Evolutionary conservation across 2,329 filamentous ascomycete species (phyloP), one percentile per base, ranked within the genome.

Genomic region (Botrytis aclada): DNA sequence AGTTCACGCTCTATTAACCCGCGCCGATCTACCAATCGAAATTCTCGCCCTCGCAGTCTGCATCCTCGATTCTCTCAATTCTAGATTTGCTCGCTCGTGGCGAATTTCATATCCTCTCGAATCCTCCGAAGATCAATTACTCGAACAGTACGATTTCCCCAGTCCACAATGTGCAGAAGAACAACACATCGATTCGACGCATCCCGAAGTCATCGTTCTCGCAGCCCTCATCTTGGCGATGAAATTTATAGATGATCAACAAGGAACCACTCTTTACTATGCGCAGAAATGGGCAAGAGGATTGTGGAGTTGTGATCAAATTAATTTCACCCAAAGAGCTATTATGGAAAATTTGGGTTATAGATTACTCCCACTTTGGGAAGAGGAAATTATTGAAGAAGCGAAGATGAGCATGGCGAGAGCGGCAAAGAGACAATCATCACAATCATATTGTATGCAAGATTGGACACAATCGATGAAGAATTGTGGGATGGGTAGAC

Each of bases 311-410:
- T 85, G 84, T 77, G 84, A 86, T 72, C 89, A 92, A 83, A 84
- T 92, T 77, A 90, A 90, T 76, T 85, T 85, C 67, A 91, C 89
- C 1, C 89, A 92, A 81, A 84, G 87, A 64, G 87, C 85, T 80
- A 86, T 92, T 77, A 87, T 91, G 84, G 88, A 90, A 82, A 88
- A 86, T 79, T 83, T 92, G 64, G 84, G 85, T 75, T 92, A 90
- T 81, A 85, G 88, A 72, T 87, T 92, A 78, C 81, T 91, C 80
- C 88, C 88, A 10, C 83, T 92, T 16, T 89, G 85, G 80, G 84
- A 88, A 66, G 84, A 86, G 3, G 84, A 85, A 51, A 85, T 88
- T 74, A 85, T 92, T 74, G 83, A 85, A 54, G 87, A 89, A 75
- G 89, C 89, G 18, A 83, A 89, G 79, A 85, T 86, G 72, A 89